A percentile compares a stretch with the other conserved stretches of the same genome.
These are phyloP conservation scores for Pholiota microspora DNA, from an alignment of 768 basidiomycete genomes.

Conservation along the genomic window DNA sequence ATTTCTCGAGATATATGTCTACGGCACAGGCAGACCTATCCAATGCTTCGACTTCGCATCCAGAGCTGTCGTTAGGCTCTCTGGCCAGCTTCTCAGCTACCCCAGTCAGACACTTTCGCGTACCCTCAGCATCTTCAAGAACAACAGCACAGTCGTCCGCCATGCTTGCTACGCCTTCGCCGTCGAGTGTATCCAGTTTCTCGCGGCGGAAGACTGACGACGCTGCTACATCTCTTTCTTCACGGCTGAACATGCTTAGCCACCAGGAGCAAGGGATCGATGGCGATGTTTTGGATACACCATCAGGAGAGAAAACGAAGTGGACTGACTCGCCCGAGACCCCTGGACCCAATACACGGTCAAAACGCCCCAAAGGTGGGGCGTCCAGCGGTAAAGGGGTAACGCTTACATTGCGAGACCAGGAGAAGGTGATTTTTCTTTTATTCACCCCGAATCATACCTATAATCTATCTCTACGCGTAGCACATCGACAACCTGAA, in stretches of 20 bases:
- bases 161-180: slow-evolving; percentile 48
- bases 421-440: slow-evolving; percentile 76
- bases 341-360: slow-evolving; percentile 32
- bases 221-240: slow-evolving; percentile 32
- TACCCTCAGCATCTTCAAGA: slow-evolving; percentile 49
- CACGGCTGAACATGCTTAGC: slow-evolving; percentile 31
- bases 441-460: neutral
- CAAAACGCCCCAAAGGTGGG: slow-evolving; percentile 42
- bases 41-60: slow-evolving; percentile 5
- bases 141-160: slow-evolving; percentile 53
- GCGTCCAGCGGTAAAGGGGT: slow-evolving; percentile 39
- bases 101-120: slow-evolving; percentile 41
- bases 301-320: slow-evolving; percentile 43
- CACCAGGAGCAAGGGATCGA: slow-evolving; percentile 30
- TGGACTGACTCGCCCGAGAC: slow-evolving; percentile 48
- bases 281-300: slow-evolving; percentile 52
- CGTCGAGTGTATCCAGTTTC: slow-evolving; percentile 29
- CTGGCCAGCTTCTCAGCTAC: slow-evolving; percentile 50
- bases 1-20: slow-evolving; percentile 2
- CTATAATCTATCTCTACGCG: neutral
- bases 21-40: neutral
- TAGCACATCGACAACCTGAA: slow-evolving; percentile 95
- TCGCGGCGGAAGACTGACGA: slow-evolving; percentile 39
- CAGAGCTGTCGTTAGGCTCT: slow-evolving; percentile 61
- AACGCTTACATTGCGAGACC: slow-evolving; percentile 85